Base-by-base conservation (phyloP, 306 rosid genomes). In the Dryas octopetala region DNA sequence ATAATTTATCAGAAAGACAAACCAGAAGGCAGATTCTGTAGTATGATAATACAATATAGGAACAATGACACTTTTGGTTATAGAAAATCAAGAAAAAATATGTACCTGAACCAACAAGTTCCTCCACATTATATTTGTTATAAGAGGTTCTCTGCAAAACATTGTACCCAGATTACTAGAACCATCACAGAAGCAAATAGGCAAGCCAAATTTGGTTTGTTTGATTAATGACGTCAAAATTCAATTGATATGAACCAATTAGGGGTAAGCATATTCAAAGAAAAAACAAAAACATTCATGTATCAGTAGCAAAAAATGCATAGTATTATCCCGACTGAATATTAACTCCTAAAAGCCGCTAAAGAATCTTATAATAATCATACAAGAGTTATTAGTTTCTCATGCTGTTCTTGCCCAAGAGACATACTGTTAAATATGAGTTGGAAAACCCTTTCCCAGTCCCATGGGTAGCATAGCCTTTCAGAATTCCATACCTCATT, bases 91-190 rank as follows among this genome's bases (percentile, higher is more conserved):
- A 6, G 9, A 15, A 43, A 47, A 67, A 23, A 7, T 4, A 26
- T 16, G 68, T 84, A 91, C 98, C 97, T 95, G 98, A 68, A 95
- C 66, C 76, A 91, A 76, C 82, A 95, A 81, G 76, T 95, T 95
- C 83, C 98, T 90, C 98, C 98, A 91, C 97, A 95, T 90, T 59
- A 95, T 83, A 75, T 95, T 95, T 63, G 98, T 86, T 62, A 95
- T 80, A 7, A 95, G 97, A 59, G 98, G 96, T 76, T 95, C 98
- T 48, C 98, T 94, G 91, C 28, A 70, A 73, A 85, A 68, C 32
- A 61, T 6, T 17, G 44, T 26, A 28, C 47, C 38, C 66, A 75
- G 28, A 59, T 40, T 68, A 16, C 45, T 61, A 41, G 43, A 50
- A 62, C 10, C 78, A 78, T 60, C 47, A 60, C n/a, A 77, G 70